Base-by-base conservation (phyloP, 2,329 filamentous ascomycete species). In the Cladosporium sp. region DNA sequence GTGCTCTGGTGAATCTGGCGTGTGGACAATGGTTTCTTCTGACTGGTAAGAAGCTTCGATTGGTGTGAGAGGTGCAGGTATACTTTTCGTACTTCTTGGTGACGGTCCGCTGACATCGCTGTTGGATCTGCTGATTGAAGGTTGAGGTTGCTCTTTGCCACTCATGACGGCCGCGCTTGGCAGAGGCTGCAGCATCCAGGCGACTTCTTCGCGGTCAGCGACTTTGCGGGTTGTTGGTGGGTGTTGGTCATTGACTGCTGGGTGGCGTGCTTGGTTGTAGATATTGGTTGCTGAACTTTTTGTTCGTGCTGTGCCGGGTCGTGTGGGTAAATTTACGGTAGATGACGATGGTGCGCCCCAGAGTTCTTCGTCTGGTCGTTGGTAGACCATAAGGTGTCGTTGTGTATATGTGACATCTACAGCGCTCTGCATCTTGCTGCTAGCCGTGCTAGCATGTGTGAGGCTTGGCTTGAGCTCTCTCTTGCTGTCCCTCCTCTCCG, bases 171-270 rank as follows among this genome's bases (percentile, higher is more conserved):
- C 92, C 59, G 92, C 91, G 36, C 88, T 84, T n/a, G 92, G 92
- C 1, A 92, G 91, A 2, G 92, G 92, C 69, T 96, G 90, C 54
- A 96, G 78, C 92, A 97, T 96, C 92, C 92, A 97, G 69, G 82
- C 83, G 57, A 89, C 88, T 60, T 89, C 90, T 57, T 86, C 85
- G 17, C 62, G 59, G 11, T 64, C 64, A 19, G 61, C 51, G 34
- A 71, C 64, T 12, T 64, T 69, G 8, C 68, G 70, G 30, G 72
- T 69, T 2, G 67, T 69, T 79, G 85, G 70, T 84, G 86, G 38
- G 80, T 82, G 14, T 87, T 88, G 59, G 84, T 88, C 74, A 86
- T 90, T 72, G 84, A 90, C 7, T 88, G 90, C 67, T 87, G 74
- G 66, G 69, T 77, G 56, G 5, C 49, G 56, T 9, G 36, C 45